Evolutionary conservation across 345 rosid genomes (phyloP), one percentile per base, ranked within the genome.

Genomic region (Populus nigra): DNA sequence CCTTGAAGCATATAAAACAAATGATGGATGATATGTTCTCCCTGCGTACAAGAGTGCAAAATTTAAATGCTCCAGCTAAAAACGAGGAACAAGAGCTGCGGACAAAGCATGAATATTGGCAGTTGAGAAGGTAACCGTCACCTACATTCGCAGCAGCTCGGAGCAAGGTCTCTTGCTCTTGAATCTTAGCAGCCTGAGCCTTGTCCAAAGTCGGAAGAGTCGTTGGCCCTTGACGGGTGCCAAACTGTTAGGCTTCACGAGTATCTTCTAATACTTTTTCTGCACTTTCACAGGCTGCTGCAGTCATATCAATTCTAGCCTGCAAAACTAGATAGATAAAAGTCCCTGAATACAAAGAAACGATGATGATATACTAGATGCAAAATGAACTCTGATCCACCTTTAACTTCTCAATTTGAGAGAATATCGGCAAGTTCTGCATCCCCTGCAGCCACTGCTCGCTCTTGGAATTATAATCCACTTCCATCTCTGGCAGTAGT

Each of bases 401-500:
- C 90, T 89, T 96, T 77, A 96, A 77, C 86, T 87, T 92, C 72
- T 94, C 92, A 67, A 94, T 89, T 78, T 94, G 97, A 33, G 86
- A 77, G n/a, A 90, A 80, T 73, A 89, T 69, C 45, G 97, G 93
- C 80, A 94, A 83, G 82, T 75, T 90, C 74, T 91, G 99, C 88
- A 94, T 84, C 39, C 95, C 97, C 71, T 87, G 96, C 76, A 96
- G 97, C 86, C 91, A 87, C 79, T 94, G 98, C 79, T 94, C 98
- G 78, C 89, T 91, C 87, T 91, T 92, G 35, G 86, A 81, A 72
- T 87, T 96, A 72, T 96, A 95, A 69, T 94, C 94, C 67, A 81
- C 67, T 89, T 96, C 99, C 95, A 94, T 96, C 89, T 94, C 97
- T 5, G 97, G 97, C 39, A 96, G 84, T 83, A 91, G 81, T 84